phyloP scores from a whole-genome alignment of 2,329 filamentous ascomycete species.

The Coniochaeta sp. region DNA sequence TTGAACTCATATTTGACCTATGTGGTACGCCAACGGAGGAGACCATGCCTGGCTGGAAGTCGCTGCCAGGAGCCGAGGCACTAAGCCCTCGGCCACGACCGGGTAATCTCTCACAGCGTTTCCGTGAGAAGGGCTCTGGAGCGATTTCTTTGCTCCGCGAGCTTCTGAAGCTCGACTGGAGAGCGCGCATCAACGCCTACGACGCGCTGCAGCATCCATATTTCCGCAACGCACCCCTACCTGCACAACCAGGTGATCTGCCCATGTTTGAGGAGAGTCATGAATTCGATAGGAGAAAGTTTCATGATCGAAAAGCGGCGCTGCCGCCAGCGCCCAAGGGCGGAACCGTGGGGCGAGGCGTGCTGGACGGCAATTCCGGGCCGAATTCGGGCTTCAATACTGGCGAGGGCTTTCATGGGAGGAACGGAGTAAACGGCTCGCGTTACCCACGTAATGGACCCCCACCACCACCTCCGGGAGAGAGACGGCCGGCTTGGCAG shows the following conservation, averaged over 20 bases:
- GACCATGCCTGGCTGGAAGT: constrained; percentile 86
- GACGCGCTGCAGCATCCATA: constrained; percentile 91
- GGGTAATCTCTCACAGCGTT: constrained; percentile 64
- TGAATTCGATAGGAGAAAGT: constrained; percentile 89
- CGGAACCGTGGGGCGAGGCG: constrained; percentile 76
- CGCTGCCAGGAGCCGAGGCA: constrained; percentile 69
- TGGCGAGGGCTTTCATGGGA: constrained; percentile 39
- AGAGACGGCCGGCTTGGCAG: constrained; percentile 45
- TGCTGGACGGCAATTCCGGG: constrained; percentile 33
- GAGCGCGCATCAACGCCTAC: constrained; percentile 80
- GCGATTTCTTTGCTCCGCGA: constrained; percentile 77
- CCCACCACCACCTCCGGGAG: constrained; percentile 20
- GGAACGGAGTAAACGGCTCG: constrained; percentile 40
- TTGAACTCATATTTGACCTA: constrained; percentile 88
- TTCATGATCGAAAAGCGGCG: constrained; percentile 75
- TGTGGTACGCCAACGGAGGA: constrained; percentile 85
- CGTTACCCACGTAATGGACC: constrained; percentile 32
- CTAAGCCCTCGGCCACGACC: constrained; percentile 55
- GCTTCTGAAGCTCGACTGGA: constrained; percentile 83
- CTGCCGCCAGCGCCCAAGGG: constrained; percentile 87
- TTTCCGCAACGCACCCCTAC: constrained; percentile 72
- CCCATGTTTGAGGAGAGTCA: constrained; percentile 91
- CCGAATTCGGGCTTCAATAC: constrained; percentile 44
- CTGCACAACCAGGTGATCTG: constrained; percentile 78
- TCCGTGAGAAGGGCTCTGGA: constrained; percentile 65